Conservation (phyloP, 2,329 filamentous ascomycete species). For the Hymenoscyphus fructigenus region DNA sequence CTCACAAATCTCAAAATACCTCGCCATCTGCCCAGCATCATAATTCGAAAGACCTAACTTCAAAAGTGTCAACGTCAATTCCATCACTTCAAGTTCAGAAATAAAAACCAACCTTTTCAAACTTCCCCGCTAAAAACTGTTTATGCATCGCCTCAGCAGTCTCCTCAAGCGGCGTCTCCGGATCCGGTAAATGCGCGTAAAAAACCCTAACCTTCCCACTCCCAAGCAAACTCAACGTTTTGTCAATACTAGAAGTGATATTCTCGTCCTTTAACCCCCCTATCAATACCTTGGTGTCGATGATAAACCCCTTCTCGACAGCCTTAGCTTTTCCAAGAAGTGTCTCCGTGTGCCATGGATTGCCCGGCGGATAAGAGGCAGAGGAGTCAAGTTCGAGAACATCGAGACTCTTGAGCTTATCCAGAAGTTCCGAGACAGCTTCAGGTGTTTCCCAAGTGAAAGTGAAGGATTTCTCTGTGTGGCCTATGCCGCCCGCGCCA, state of each 20-base stretch:
- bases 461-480: neutral
- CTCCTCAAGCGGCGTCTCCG: slow-evolving; percentile 24
- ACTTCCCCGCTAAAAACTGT: slow-evolving; percentile 34
- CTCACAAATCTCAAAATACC: slow-evolving; percentile 30
- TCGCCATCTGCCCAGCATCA: slow-evolving; percentile 20
- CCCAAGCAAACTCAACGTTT: neutral
- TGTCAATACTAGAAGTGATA: slow-evolving; percentile 6
- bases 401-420: slow-evolving; percentile 4
- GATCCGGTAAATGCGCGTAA: slow-evolving; percentile 23
- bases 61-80: neutral
- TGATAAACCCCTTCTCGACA: slow-evolving; percentile 9
- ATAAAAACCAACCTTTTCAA: slow-evolving; percentile 15
- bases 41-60: slow-evolving; percentile 36
- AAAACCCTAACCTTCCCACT: slow-evolving; percentile 11
- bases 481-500: neutral
- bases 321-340: slow-evolving; percentile 12
- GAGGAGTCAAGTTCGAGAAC: slow-evolving; percentile 17
- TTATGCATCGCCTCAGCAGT: slow-evolving; percentile 29
- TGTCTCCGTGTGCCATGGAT: slow-evolving; percentile 12
- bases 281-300: slow-evolving; percentile 17
- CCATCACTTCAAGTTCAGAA: neutral
- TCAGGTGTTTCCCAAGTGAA: neutral
- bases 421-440: slow-evolving; percentile 6
- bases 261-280: neutral
- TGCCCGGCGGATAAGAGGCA: slow-evolving; percentile 14